Conservation (phyloP, 1,284 basidiomycete genomes). For the Mycosarcoma mackinlayi region DNA sequence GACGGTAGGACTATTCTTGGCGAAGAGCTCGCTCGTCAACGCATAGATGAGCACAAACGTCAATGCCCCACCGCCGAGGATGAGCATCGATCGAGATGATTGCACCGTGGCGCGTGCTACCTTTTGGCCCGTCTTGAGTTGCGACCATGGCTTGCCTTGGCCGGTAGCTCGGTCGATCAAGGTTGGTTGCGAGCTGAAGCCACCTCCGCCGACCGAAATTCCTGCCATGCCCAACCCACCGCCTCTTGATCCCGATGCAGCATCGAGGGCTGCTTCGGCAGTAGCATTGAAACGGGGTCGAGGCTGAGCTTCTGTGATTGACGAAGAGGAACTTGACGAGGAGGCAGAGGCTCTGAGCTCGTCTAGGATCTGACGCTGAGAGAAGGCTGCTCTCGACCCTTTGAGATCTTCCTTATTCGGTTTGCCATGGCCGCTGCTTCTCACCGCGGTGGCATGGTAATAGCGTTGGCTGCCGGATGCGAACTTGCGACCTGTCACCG, state of each 20-base stretch:
- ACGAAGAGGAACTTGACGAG: constrained; percentile 23
- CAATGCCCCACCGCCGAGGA: constrained; percentile 77
- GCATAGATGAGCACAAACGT: constrained; percentile 77
- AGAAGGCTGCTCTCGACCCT: constrained; percentile 36
- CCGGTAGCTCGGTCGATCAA: constrained; percentile 48
- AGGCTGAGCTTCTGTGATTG: constrained; percentile 27
- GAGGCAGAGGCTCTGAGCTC: constrained; percentile 33
- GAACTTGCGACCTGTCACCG: not conserved
- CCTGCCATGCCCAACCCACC: constrained; percentile 39
- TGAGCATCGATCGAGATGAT: constrained; percentile 82
- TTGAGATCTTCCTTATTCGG: constrained; percentile 11
- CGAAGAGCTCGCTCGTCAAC: constrained; percentile 87
- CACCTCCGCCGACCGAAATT: constrained; percentile 23
- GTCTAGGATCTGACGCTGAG: constrained; percentile 44
- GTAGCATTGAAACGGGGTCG: constrained; percentile 42
- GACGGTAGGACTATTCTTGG: constrained; percentile 89
- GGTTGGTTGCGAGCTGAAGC: constrained; percentile 14
- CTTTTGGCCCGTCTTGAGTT: constrained; percentile 83
- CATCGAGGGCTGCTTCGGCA: constrained; percentile 46
- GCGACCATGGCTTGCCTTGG: constrained; percentile 75
- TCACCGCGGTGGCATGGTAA: constrained; percentile 4
- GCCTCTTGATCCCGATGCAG: constrained; percentile 23
- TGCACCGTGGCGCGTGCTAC: constrained; percentile 79
- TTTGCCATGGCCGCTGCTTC: constrained; percentile 10
- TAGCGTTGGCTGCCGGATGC: not conserved